A percentile compares a stretch with the other conserved stretches of the same genome.
phyloP scores from a whole-genome alignment of 2,329 filamentous ascomycete species.

The Neofusicoccum cordaticola region DNA sequence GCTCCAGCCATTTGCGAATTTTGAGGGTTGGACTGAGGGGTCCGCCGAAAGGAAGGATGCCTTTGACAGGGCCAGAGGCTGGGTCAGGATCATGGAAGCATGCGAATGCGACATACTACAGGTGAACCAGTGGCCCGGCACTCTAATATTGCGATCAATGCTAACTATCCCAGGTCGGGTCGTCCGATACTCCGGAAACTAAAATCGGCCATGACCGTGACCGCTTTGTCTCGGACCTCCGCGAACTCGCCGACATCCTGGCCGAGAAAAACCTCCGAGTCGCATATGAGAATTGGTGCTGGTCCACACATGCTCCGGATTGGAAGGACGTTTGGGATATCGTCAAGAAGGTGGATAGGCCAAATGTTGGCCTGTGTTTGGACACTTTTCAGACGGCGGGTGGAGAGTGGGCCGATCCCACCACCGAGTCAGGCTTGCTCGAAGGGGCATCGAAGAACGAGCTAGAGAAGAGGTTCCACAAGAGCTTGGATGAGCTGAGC shows the following conservation, averaged over 20 bases:
- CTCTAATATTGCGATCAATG: neutral
- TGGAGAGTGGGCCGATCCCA: constrained; percentile 71
- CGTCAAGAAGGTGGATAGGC: constrained; percentile 58
- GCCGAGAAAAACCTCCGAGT: constrained; percentile 57
- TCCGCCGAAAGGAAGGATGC: constrained; percentile 60
- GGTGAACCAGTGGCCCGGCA: constrained; percentile 38
- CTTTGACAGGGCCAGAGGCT: constrained; percentile 61
- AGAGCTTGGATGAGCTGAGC: constrained; percentile 57
- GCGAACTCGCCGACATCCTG: constrained; percentile 62
- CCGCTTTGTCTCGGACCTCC: constrained; percentile 60
- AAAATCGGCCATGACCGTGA: constrained; percentile 52
- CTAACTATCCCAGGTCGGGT: constrained; percentile 48
- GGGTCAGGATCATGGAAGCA: constrained; percentile 70
- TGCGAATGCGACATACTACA: constrained; percentile 69
- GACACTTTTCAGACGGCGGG: constrained; percentile 76
- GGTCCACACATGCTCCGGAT: constrained; percentile 65
- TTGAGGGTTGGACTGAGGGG: constrained; percentile 67
- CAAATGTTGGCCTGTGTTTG: constrained; percentile 70
- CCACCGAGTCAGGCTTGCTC: constrained; percentile 58
- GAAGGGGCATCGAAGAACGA: constrained; percentile 48
- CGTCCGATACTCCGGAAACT: constrained; percentile 58
- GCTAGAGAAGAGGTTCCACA: constrained; percentile 50
- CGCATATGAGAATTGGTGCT: constrained; percentile 82
- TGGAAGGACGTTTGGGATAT: constrained; percentile 72
- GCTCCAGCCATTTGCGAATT: constrained; percentile 73